A percentile compares a stretch with the other conserved stretches of the same genome.
Conservation (phyloP, 305 asterid species). For the Solanum hybrid region DNA sequence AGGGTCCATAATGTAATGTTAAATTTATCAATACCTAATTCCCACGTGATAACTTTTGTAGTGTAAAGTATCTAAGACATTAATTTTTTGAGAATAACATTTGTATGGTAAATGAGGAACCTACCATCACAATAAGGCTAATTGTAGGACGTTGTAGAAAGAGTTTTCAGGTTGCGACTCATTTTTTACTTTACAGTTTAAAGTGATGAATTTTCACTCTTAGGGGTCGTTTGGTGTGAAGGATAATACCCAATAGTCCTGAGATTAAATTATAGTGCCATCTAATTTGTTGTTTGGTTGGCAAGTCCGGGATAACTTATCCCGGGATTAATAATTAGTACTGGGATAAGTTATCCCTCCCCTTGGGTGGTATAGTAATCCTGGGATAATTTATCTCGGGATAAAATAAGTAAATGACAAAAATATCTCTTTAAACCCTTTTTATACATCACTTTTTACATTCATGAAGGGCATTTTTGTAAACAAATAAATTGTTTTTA, state of each 20-base stretch:
- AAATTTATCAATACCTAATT: background rate
- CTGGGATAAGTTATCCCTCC: background rate
- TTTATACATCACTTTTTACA: background rate
- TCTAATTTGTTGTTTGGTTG: background rate
- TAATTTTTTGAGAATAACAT: background rate
- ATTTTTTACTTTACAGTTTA: background rate
- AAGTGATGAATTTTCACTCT: background rate
- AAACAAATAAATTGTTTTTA: no score
- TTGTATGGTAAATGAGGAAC: background rate
- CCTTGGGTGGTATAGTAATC: background rate
- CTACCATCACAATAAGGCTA: background rate
- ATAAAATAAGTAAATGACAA: background rate
- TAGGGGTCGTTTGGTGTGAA: background rate
- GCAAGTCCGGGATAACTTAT: background rate
- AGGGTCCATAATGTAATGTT: background rate
- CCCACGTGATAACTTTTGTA: background rate
- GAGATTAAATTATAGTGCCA: background rate
- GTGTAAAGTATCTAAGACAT: background rate
- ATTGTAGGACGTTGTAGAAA: background rate
- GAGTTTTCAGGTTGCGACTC: background rate
- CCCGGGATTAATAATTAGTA: background rate
- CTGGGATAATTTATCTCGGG: background rate
- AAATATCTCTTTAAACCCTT: background rate
- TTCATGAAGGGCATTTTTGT: background rate
- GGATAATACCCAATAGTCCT: background rate